Evolutionary conservation across 208 protist species (phyloP).

Genomic region (Acanthamoeba royreba): DNA sequence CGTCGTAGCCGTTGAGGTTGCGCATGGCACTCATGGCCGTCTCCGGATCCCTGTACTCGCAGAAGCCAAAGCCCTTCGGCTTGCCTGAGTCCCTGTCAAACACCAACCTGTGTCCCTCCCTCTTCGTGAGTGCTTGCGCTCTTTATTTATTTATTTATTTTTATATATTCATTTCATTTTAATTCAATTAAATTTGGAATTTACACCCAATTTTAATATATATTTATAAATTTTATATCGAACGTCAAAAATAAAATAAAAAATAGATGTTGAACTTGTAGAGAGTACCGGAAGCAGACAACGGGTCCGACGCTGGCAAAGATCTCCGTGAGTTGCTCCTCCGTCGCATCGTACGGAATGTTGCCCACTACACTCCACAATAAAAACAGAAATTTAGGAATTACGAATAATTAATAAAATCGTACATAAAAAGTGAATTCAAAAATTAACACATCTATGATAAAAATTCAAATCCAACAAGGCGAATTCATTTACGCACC

Average conservation of each 20-base stretch:
- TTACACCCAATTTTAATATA: no score
- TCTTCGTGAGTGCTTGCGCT: background rate
- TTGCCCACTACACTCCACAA: conserved; percentile 75
- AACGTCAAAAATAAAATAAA: no score
- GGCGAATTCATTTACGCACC: background rate
- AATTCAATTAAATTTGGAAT: no score
- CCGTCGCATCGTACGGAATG: conserved; percentile 80
- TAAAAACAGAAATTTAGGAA: background rate
- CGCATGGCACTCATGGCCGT: conserved; percentile 72
- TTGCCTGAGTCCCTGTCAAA: conserved; percentile 76
- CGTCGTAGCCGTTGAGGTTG: conserved; percentile 65
- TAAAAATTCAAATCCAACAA: background rate
- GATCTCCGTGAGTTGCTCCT: conserved; percentile 73
- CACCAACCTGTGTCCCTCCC: conserved; percentile 56
- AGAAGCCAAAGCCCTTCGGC: conserved; percentile 78
- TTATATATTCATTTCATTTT: no score
- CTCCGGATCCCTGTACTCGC: conserved; percentile 73
- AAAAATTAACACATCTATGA: background rate
- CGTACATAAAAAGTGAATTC: background rate
- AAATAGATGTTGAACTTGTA: background rate
- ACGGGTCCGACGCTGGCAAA: conserved; percentile 73
- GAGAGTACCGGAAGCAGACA: conserved; percentile 52
- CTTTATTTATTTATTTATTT: no score
- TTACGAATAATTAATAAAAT: conserved; percentile 22
- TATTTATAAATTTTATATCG: no score